Evolutionary conservation across 495 filamentous ascomycete genomes (phyloP), one percentile per base, ranked within the genome.

Genomic region (Lophiostoma macrostomum): DNA sequence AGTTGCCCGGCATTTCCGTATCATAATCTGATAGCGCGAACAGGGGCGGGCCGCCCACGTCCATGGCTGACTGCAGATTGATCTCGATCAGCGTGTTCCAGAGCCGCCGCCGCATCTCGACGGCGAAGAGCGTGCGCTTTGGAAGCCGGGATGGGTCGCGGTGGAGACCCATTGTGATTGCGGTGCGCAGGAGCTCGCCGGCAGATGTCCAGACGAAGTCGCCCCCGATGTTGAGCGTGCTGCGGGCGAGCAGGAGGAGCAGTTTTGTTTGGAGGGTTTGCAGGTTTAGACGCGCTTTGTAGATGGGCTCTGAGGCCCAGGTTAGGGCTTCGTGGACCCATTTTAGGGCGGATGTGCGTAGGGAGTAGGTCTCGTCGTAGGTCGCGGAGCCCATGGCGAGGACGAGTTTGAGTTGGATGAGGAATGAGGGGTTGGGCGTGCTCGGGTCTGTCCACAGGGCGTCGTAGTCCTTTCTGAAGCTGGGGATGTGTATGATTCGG

Each of bases 11-110:
- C 4, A 46, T 30, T 24, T 44, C 20, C 2, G 45, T 50, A 19
- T 57, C 46, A n/a, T 36, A 57, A 20, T 85, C 81, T 0, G 70
- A 67, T 3, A 67, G 53, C 4, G 78, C 71, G 8, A 85, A 43
- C 10, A 80, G 69, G 10, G 81, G 78, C 0, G 79, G 76, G 55
- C 80, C 79, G 0, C 82, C 83, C 1, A 78, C 72, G 38, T 81
- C 78, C 22, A 85, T 50, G 36, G 80, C 75, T 4, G 82, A 74
- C 48, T 83, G 78, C n/a, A 84, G 59, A 20, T 76, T 71, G 5
- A 85, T 68, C 64, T 85, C 83, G 27, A 86, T 50, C 13, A 85
- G 78, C 0, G 80, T 82, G n/a, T 75, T 77, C 84, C 84, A 87
- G 11, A 88, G 70, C 18, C 85, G 73, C 36, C 84, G 69, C n/a